Base-by-base conservation (phyloP, 192 early-diverging fungal genomes). In the Umbelopsis sp. region DNA sequence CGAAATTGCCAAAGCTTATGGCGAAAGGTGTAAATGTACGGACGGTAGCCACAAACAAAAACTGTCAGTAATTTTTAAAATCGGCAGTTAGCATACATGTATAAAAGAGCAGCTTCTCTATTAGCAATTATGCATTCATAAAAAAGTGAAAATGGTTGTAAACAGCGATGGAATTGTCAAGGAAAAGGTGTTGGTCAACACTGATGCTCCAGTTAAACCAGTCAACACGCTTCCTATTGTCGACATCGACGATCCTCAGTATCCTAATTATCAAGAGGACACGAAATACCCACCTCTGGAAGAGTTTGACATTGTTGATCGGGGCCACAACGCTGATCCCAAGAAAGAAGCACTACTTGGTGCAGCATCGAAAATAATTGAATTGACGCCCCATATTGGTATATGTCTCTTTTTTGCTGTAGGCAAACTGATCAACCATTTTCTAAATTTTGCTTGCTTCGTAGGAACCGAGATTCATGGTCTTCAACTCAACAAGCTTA, bases 301-400 rank as follows among this genome's bases (percentile, higher is more conserved):
- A 48, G 15, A 8, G 27, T 77, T 72, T 52, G 71, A 77, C 21
- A 49, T 72, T 23, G 0, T 61, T 30, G 71, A 77, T 66, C 66
- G 37, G 22, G 88, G 80, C 11, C 69, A 77, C 16, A 74, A 73
- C 21, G 87, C 73, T 23, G 87, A 90, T 69, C 82, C 85, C 18
- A 78, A 78, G 35, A 87, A 86, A 71, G 77, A 74, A 48, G 82
- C 86, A 5, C 82, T 90, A 21, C 76, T 87, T 66, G 75, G 74
- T 46, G 83, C 79, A 27, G 84, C 85, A 15, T 79, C 78, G 66
- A 85, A 87, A 70, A 66, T 80, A 30, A 79, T 83, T 69, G 83
- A 91, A 46, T 74, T 83, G n/a, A 78, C 86, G 1, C 88, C 86
- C 35, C 73, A 74, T 65, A 82, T 92, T 65, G 89, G 91, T 49